These are phyloP conservation scores for Starmera caribaea DNA, from an alignment of 805 yeast species.

Conservation along the genomic window DNA sequence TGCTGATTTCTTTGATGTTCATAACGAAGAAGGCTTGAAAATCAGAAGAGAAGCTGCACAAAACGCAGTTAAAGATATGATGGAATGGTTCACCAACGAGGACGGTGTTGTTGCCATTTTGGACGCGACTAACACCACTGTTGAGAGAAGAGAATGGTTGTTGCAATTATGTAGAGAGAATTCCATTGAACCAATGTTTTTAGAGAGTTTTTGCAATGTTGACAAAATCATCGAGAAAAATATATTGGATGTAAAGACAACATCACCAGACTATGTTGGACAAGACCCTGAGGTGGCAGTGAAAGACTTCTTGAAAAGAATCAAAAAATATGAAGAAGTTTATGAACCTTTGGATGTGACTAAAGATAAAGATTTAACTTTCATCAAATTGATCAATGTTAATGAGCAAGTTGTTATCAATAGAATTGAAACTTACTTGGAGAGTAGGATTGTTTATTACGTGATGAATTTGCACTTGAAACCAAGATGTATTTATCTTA, in stretches of 20 bases:
- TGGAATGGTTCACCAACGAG: conserved; percentile 75
- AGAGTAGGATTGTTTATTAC: conserved; percentile 88
- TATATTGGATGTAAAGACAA: conserved; percentile 76
- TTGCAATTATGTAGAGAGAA: conserved; percentile 51
- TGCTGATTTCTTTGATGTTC: conserved; percentile 72
- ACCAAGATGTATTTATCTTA: conserved; percentile 87
- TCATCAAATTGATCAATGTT: conserved; percentile 80
- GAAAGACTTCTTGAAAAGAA: conserved; percentile 62
- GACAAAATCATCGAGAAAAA: conserved; percentile 68
- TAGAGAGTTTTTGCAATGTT: conserved; percentile 89
- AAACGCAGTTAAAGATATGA: conserved; percentile 67
- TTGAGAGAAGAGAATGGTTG: conserved; percentile 57
- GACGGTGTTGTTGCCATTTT: conserved; percentile 85
- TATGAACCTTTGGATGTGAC: conserved; percentile 68
- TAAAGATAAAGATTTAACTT: conserved; percentile 59
- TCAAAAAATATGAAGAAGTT: conserved; percentile 58
- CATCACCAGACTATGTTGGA: conserved; percentile 73
- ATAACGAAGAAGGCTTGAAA: conserved; percentile 53
- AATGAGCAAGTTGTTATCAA: conserved; percentile 84
- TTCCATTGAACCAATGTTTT: conserved; percentile 78
- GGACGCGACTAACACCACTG: conserved; percentile 88
- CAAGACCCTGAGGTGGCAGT: conserved; percentile 65
- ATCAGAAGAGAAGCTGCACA: conserved; percentile 62
- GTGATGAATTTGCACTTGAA: conserved; percentile 92
- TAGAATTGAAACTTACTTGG: conserved; percentile 78